Conservation (phyloP, 306 rosid species). For the Betula pendula region DNA sequence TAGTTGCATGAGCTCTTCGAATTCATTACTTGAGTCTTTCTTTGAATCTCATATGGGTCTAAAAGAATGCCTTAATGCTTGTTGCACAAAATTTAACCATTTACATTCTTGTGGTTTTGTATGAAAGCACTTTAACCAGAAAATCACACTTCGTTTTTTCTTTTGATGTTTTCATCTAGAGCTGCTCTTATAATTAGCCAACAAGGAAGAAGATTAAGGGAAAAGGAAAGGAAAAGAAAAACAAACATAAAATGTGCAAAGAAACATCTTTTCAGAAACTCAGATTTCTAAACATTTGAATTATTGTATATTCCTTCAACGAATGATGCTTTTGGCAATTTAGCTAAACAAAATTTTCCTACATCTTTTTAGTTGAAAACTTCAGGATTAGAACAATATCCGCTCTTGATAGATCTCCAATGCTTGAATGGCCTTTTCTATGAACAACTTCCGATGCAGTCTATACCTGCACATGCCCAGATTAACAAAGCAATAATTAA, state of each 20-base stretch:
- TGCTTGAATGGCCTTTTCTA: conserved; percentile 70
- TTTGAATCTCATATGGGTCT: too few relatives aligned
- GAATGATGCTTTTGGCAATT: not conserved
- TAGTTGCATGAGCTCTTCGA: too few relatives aligned
- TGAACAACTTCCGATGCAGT: conserved; percentile 71
- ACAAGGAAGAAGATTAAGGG: too few relatives aligned
- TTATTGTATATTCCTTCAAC: not conserved
- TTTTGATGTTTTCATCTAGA: too few relatives aligned
- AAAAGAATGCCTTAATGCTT: too few relatives aligned
- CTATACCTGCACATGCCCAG: conserved; percentile 66
- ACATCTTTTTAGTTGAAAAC: conserved; percentile 17
- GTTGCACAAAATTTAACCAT: too few relatives aligned
- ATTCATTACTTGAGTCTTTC: too few relatives aligned
- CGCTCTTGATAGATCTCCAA: conserved; percentile 76
- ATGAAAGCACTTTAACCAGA: too few relatives aligned
- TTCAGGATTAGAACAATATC: conserved; percentile 53
- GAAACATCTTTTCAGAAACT: not conserved
- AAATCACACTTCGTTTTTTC: too few relatives aligned
- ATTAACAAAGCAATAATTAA: conserved; percentile 13
- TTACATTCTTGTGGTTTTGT: too few relatives aligned
- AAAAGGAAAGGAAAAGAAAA: too few relatives aligned
- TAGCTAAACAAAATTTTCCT: conserved; percentile 34
- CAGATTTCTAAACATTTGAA: not conserved
- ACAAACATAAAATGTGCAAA: not conserved
- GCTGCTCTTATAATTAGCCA: too few relatives aligned